A percentile compares a stretch with the other conserved stretches of the same genome.
Evolutionary conservation across 345 rosid species (phyloP).

Genomic region (Rhodamnia argentea): DNA sequence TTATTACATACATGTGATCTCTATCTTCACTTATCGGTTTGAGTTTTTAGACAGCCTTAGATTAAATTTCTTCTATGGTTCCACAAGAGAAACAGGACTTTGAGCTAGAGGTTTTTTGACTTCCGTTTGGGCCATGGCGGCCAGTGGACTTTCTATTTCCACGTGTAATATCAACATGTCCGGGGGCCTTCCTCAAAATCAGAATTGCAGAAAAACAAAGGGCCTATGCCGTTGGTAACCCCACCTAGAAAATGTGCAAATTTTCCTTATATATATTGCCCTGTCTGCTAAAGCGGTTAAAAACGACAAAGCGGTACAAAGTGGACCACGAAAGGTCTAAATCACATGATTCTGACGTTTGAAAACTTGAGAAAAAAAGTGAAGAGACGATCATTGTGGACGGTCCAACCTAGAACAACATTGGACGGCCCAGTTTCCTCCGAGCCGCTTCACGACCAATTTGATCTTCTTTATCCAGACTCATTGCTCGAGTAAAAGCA

Average conservation of each 20-base stretch:
- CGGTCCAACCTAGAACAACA: neutral
- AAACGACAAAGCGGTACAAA: neutral
- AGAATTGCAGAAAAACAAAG: neutral
- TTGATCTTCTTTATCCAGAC: neutral
- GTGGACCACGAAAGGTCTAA: neutral
- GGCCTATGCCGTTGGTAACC: neutral
- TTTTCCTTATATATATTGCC: neutral
- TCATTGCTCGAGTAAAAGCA: neutral
- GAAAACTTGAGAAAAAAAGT: neutral
- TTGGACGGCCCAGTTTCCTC: neutral
- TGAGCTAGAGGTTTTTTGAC: neutral
- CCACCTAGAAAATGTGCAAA: neutral
- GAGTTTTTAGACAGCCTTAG: too few relatives aligned
- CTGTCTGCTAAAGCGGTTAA: neutral
- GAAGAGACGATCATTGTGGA: neutral
- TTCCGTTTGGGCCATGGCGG: neutral
- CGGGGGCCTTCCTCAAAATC: neutral
- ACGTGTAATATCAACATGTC: neutral
- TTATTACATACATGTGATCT: neutral
- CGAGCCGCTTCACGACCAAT: neutral
- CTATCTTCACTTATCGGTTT: fast-evolving
- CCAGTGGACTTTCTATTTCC: neutral
- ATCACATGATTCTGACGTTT: neutral
- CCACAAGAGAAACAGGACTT: neutral
- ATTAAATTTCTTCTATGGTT: neutral